These are phyloP conservation scores for Blastomyces parvus DNA, from an alignment of 2,329 filamentous ascomycete species.

Conservation along the genomic window DNA sequence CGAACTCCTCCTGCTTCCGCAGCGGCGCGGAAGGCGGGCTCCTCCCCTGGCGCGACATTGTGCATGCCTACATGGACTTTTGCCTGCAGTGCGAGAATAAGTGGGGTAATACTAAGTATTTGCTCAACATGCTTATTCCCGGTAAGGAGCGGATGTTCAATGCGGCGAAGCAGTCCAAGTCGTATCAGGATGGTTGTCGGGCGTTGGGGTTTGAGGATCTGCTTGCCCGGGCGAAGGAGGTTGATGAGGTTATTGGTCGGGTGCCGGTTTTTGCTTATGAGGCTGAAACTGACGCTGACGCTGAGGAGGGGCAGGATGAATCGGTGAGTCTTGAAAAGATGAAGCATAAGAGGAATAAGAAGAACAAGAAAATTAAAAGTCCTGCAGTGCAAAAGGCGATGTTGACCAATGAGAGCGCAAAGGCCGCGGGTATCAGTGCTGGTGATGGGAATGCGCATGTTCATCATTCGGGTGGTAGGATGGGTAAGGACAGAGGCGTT, in stretches of 20 bases:
- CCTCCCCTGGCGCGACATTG: slow-evolving; percentile 66
- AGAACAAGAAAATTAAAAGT: slow-evolving; percentile 6
- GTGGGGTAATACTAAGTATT: slow-evolving; percentile 87
- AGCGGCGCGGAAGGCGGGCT: slow-evolving; percentile 58
- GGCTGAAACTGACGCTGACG: not conserved
- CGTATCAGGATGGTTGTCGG: slow-evolving; percentile 60
- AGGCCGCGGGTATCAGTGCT: slow-evolving; percentile 10
- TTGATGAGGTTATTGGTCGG: slow-evolving; percentile 52
- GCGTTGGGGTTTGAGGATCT: slow-evolving; percentile 57
- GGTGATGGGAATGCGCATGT: not conserved
- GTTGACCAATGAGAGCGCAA: slow-evolving; percentile 12
- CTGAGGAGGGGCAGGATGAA: not conserved
- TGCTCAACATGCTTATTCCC: slow-evolving; percentile 75
- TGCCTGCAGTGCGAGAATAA: slow-evolving; percentile 73
- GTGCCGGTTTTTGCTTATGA: too few species aligned
- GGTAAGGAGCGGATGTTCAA: slow-evolving; percentile 61
- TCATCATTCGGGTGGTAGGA: not conserved
- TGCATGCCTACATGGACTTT: slow-evolving; percentile 61
- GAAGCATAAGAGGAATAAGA: not conserved
- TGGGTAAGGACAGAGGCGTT: slow-evolving; percentile 1
- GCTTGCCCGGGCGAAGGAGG: slow-evolving; percentile 51
- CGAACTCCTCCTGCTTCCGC: slow-evolving; percentile 82
- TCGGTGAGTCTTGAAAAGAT: not conserved
- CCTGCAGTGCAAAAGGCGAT: slow-evolving; percentile 13
- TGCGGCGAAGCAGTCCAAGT: slow-evolving; percentile 55